Base-by-base conservation (phyloP, 768 basidiomycete species). In the Pholiota microspora region DNA sequence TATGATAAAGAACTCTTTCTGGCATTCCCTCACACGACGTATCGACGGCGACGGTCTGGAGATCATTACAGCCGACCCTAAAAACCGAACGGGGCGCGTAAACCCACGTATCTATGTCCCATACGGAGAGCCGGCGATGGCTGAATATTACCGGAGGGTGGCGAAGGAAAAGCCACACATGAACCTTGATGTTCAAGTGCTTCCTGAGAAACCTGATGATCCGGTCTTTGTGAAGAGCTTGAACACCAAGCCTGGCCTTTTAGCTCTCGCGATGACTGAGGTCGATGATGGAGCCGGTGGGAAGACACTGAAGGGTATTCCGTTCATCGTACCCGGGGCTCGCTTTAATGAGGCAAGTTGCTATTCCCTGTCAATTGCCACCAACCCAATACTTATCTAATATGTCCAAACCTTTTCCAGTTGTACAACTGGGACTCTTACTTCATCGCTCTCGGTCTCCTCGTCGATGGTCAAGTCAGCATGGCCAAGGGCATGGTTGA, bases 401-500 rank as follows among this genome's bases (percentile, higher is more conserved):
- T 44, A 48, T 16, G 57, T 50, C 46, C 46, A 55, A 54, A 46
- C 48, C 40, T 2, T 23, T 8, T 6, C 16, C 63, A 94, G 92
- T 76, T 94, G 40, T 94, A 94, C 73, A 94, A 94, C 67, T 94
- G 92, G 92, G 92, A 95, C 71, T 92, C 90, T 6, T 95, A 95
- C 74, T 97, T 97, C 69, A 93, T 96, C 64, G 79, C 90, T 7
- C 84, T 98, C 23, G 96, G 96, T 13, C 82, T 99, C 25, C 83
- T 99, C 7, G 92, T 98, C 21, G 96, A 99, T 65, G 95, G 94
- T 24, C 88, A 94, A 64, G 85, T 96, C 25, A 82, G 86, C 55
- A 90, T 98, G 85, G 96, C 97, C 16, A 93, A 94, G 71, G 92
- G 94, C 64, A 94, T 98, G 85, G 94, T 98, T 40, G 97, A 98